Percentiles rank a stretch among this genome's conserved stretches.
These are phyloP conservation scores for Vigna angularis DNA, from an alignment of 306 rosid genomes.

Conservation along the genomic window DNA sequence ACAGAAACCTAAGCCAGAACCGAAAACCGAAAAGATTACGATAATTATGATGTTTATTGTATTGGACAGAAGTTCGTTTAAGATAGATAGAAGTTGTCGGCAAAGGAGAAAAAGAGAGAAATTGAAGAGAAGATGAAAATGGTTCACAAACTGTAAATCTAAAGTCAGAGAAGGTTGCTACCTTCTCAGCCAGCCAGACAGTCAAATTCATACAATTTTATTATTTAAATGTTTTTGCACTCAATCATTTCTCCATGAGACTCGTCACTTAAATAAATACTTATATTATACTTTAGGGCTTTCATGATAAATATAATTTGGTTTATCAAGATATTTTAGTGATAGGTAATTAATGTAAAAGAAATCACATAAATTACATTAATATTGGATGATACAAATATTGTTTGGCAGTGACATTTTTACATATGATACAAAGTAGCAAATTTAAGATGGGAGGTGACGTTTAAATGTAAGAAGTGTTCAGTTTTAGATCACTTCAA, in stretches of 20 bases:
- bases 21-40: background rate
- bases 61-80: background rate
- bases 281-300: background rate
- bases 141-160: slow-evolving; percentile 6
- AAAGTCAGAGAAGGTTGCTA: slow-evolving; percentile 40
- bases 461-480: background rate
- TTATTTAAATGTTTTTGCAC: background rate
- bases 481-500: background rate
- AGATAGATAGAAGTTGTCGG: slow-evolving; percentile 43
- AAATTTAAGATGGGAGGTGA: too few species aligned
- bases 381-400: background rate
- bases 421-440: too few species aligned
- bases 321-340: too few species aligned
- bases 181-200: background rate
- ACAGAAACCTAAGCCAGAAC: background rate
- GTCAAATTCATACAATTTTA: background rate
- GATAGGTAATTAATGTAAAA: background rate
- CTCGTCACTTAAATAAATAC: background rate
- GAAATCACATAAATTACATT: background rate
- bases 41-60: background rate
- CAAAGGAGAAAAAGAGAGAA: slow-evolving; percentile 29
- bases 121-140: background rate
- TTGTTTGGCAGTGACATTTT: background rate
- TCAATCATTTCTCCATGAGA: background rate
- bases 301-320: too few species aligned